Base-by-base conservation (phyloP, 2,329 filamentous ascomycete species). In the Chalaropsis ovoidea region DNA sequence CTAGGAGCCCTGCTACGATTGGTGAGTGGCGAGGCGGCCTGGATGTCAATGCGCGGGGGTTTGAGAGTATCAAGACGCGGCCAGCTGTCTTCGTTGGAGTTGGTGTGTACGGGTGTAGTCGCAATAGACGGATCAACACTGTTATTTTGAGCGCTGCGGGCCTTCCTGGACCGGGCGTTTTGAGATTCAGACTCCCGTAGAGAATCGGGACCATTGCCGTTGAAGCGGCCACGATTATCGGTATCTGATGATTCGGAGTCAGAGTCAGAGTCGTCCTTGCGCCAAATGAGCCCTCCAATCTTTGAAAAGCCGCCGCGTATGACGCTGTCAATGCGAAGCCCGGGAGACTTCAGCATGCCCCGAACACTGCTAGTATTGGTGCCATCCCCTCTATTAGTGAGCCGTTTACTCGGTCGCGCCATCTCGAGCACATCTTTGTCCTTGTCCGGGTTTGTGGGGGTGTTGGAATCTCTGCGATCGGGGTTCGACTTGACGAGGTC, bases 261-360 rank as follows among this genome's bases (percentile, higher is more conserved):
- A 6, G 54, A 47, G 11, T 70, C 70, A 2, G 70, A 68, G 3
- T 69, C 73, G 10, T 84, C 81, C 67, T 78, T 82, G 69, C 78
- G 80, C 81, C 82, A 84, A 24, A 85, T 69, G 63, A 85, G 75
- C 62, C 84, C 82, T 39, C 81, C 79, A 15, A 85, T 73, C 70
- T 80, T 83, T 31, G 80, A 82, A 5, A 84, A 80, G 27, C 82
- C 76, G 6, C 78, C 82, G 31, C 81, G 80, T 56, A 95, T 82
- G 39, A 90, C 81, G 39, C 84, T 88, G 68, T 90, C 88, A 68
- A 93, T 85, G 65, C 88, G 81, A 62, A 85, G 83, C 2, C 86
- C 86, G 3, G 67, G 67, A 15, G 49, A 54, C 75, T 90, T 93
- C 75, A 96, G 87, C 61, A 96, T 86, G 42, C 64, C 63, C 10